Evolutionary conservation across 257 asterid genomes (phyloP), one percentile per base, ranked within the genome.

Genomic region (Solanum chilense): DNA sequence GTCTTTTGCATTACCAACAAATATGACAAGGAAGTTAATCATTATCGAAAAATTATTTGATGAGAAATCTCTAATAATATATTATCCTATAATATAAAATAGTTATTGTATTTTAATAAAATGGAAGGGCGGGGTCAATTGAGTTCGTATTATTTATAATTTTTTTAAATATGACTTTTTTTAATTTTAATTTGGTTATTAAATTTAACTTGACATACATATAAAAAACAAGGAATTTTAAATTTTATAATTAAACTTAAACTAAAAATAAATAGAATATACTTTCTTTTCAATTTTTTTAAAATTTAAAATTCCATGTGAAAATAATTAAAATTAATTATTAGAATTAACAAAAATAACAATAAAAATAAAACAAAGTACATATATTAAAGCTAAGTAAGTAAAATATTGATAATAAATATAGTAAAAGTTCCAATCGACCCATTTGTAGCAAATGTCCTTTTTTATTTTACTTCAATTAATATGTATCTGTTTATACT

Each of bases 151-250:
- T n/a, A 64, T 11, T 64, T 23, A 10, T 64, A n/a, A 64, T 11
- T n/a, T n/a, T n/a, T 64, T 2, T 23, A 0, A 9, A 23, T 60
- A 23, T 23, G 4, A 23, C 0, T 60, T 60, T 9, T 9, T 60
- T 9, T 3, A 9, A 60, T 9, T 60, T 60, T 60, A 60, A 60
- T 60, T 7, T 60, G 0, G 2, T 52, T 60, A 9, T 60, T 9
- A 9, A 13, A 60, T 23, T 60, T 60, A 4, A 23, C 7, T 23
- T 4, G 3, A 60, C 3, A 60, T 2, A 9, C 1, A 15, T 37
- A 15, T 15, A 2, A 0, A 1, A 49, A 21, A 58, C 20, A 58
- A 3, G 0, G 2, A 0, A 10, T 60, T 58, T 3, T 3, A 9
- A 58, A 21, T 58, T 58, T 58, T 60, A 60, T 21, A 13, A 0